Base-by-base conservation (phyloP, 106 monocot genomes). In the Dendrobium catenatum region DNA sequence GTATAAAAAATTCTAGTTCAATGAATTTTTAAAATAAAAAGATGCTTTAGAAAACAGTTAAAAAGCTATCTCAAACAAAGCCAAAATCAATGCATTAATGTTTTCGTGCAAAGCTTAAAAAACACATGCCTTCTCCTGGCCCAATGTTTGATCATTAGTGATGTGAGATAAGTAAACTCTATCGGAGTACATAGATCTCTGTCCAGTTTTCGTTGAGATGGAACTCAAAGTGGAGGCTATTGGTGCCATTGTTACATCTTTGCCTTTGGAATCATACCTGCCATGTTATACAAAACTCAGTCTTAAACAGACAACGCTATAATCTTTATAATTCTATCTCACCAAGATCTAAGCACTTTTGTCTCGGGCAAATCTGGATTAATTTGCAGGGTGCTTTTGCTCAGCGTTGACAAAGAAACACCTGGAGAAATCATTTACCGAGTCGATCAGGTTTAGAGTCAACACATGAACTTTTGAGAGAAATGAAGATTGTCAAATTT, bases 221-320 rank as follows among this genome's bases (percentile, higher is more conserved):
- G 74, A 56, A 49, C 40, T 78, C 82, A 97, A 61, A 24, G 75
- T 85, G 40, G 93, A 93, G 1, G 86, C 90, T 47, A 91, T 64
- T 73, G 89, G 85, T 75, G 88, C 70, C 88, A 99, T 81, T 61
- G 91, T 72, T 24, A 83, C 48, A 42, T 73, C 84, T 56, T 87
- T 93, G 46, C 98, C 95, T 68, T 95, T 93, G 42, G 91, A 86
- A 61, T 90, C 93, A 89, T 93, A 93, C 94, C 96, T 96, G 79
- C 7, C 42, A 74, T n/a, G 74, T 43, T 67, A 43, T 0, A 58
- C 11, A 42, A 72, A 79, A 56, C 42, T 41, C 31, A 51, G 13
- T 13, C 11, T 78, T 78, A 56, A 55, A 56, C 37, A 59, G 61
- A 41, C 6, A 59, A 16, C 5, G 29, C 9, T 8, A 13, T 19